Base-by-base conservation (phyloP, 805 yeast species). In the Zygoascus biomembranicola region DNA sequence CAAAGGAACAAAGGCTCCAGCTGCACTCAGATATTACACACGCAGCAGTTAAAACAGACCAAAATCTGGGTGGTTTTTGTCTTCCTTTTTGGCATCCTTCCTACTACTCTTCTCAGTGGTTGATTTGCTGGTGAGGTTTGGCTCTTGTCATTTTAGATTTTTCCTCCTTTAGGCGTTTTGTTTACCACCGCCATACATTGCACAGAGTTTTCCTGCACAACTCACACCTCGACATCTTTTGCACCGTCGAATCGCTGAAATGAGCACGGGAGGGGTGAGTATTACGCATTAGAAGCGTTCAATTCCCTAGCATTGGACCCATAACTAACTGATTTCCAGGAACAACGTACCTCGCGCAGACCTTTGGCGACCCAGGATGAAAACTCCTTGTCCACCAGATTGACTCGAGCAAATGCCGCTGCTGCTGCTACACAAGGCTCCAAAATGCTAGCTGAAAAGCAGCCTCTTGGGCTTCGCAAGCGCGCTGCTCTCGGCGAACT, bases 341-440 rank as follows among this genome's bases (percentile, higher is more conserved):
- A 44, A 44, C 47, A 44, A 44, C 47, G 47, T 11, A 44, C 47
- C 32, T 44, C 47, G 10, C 31, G 32, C 32, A 23, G 19, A 26
- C 47, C 47, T 44, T 13, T 13, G 14, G 32, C 32, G 31, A 10
- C 47, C 23, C 45, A 43, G 23, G 55, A 53, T 35, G 55, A 53
- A 32, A 53, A 53, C 23, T 31, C 45, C 18, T 5, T 52, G n/a
- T 32, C 44, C 31, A 43, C 48, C 5, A 14, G 54, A 46, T 23
- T 39, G 16, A 51, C 50, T 11, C 42, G 54, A n/a, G 41, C 51
- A 14, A 50, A 44, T 14, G 53, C 54, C 10, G 52, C 52, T 5
- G 49, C 48, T 13, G 52, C 46, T 37, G 49, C 35, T 14, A 28
- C 16, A 18, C 19, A 32, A 9, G 47, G 35, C 13, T 10, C 45